These are phyloP conservation scores for Neopestalotiopsis sp. DNA, from an alignment of 2,329 filamentous ascomycete species.

Conservation along the genomic window DNA sequence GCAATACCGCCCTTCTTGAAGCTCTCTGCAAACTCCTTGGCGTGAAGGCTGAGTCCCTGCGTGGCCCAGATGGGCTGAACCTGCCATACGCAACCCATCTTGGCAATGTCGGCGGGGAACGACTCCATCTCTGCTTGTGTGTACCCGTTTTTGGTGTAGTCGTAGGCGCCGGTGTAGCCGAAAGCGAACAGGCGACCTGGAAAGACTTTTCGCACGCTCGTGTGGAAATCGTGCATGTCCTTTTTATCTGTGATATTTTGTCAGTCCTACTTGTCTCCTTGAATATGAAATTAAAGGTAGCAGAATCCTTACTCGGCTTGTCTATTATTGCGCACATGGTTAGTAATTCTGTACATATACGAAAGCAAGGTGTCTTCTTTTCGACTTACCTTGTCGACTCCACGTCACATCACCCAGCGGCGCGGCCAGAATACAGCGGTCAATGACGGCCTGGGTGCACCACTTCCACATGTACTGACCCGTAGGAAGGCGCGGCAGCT, in stretches of 20 bases:
- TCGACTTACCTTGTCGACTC: conserved; percentile 36
- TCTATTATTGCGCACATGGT: conserved; percentile 5
- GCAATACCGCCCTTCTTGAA: conserved; percentile 43
- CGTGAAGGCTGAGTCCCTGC: conserved; percentile 40
- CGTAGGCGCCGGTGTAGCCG: conserved; percentile 44
- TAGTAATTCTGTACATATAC: not conserved
- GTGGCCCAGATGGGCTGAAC: conserved; percentile 46
- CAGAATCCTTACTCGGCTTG: conserved; percentile 6
- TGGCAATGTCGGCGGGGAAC: conserved; percentile 40
- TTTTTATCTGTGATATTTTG: conserved; percentile 22
- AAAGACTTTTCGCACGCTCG: conserved; percentile 38
- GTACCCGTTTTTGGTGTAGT: conserved; percentile 42
- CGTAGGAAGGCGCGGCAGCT: conserved; percentile 38
- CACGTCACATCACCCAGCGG: conserved; percentile 44
- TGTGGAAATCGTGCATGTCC: conserved; percentile 45
- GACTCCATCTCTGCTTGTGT: conserved; percentile 36
- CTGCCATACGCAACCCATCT: conserved; percentile 46
- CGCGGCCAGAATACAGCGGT: conserved; percentile 40
- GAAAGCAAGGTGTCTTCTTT: conserved; percentile 30
- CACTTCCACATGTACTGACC: conserved; percentile 43
- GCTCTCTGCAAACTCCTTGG: conserved; percentile 39
- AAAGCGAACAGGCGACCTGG: conserved; percentile 45
- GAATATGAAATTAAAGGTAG: not conserved
- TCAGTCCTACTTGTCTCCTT: not conserved
- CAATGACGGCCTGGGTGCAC: conserved; percentile 36